Evolutionary conservation across 768 basidiomycete species (phyloP), one percentile per base, ranked within the genome.

Genomic region (Serendipita sp.): DNA sequence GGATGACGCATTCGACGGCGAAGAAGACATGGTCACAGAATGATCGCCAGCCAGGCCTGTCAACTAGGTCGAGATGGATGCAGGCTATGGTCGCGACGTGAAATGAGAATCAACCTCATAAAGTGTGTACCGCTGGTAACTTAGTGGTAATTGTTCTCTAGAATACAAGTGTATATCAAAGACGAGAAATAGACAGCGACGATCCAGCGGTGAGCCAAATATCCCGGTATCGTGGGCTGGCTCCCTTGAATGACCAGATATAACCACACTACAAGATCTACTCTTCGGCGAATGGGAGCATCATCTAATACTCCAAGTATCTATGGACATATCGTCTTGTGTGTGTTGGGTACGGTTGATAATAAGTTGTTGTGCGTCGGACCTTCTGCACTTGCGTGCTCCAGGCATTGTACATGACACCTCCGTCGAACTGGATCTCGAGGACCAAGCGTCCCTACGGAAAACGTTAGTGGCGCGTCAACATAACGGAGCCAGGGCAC

Each of bases 371-470:
- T 3, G 56, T 60, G 23, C 56, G 18, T 36, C 56, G 23, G 35
- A 60, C 56, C 35, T 60, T 60, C 34, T 60, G 56, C 8, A 60
- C 56, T 32, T 60, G 56, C 28, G 23, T 18, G 23, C 23, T 28
- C 84, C 83, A 86, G 48, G 85, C 84, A 64, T 85, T 76, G 80
- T 85, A 86, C 64, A 88, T 70, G 64, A 86, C 83, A 34, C 78
- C 77, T 15, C 79, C 75, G 65, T 90, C 88, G 65, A 92, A 81
- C 71, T 88, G 89, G 35, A 92, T 85, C 71, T 90, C 86, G 67
- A 92, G 76, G 68, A 91, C 80, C 76, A 88, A 86, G 65, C 88
- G 85, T 63, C 89, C 89, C 89, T 91, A 67, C 4, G 63, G 28
- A 13, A 1, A 28, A 52, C 46, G 7, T 60, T n/a, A 30, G 36